Evolutionary conservation across 1,284 basidiomycete species (phyloP), one percentile per base, ranked within the genome.

Genomic region (Ustilago loliicola): DNA sequence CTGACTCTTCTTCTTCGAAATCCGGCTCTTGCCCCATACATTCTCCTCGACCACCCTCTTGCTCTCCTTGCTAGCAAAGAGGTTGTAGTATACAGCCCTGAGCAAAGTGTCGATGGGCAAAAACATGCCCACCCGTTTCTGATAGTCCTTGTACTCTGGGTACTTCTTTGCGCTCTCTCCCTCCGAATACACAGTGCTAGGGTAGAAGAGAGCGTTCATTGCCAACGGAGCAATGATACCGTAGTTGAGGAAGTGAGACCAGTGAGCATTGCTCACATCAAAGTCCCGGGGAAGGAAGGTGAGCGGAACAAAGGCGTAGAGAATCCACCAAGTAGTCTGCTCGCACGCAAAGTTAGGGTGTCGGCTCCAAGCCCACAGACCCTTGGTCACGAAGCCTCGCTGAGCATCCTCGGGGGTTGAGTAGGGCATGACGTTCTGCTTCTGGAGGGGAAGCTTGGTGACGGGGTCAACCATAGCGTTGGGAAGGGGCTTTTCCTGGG

Each of bases 291-390:
- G 93, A 23, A 63, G 59, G 51, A 79, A 81, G 51, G 80, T 81
- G 32, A 83, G 63, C 10, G 80, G 77, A 51, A 87, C 86, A 56
- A 86, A 68, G 13, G 83, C 86, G 72, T 88, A 87, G 13, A 82
- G 71, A 74, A 94, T 91, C 94, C 94, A 83, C 82, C 82, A 96
- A 87, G 95, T 94, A 9, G 88, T 87, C 87, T 96, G 94, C 85
- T 97, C 95, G 84, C 93, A 94, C 0, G 92, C 88, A 87, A 95
- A 96, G 86, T 97, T 97, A 21, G 96, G 95, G 86, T 98, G 96
- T 19, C 96, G 89, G 2, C 91, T 91, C 89, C 91, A 94, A 1
- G 91, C 90, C 93, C 93, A 98, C 11, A 98, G 87, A 1, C 95
- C 95, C 15, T 89, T 89, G 0, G 94, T 94, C 27, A 92, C 88